These are phyloP conservation scores for Sphaerosporella brunnea DNA, from an alignment of 495 filamentous ascomycete species.

Conservation along the genomic window DNA sequence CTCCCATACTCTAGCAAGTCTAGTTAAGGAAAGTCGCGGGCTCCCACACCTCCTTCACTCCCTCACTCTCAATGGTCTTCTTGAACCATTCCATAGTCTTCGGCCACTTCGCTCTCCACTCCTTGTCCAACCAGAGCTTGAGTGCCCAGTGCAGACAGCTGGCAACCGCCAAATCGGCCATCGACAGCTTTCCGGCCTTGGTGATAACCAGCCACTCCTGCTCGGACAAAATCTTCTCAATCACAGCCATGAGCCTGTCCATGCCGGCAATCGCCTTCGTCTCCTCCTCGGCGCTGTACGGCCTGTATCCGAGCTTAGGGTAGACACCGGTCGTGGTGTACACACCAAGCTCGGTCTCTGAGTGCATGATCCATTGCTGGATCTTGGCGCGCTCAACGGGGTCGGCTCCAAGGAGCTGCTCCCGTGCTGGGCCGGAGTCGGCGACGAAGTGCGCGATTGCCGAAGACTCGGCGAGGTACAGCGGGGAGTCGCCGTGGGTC, in stretches of 20 bases:
- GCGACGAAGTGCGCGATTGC: slow-evolving; percentile 4
- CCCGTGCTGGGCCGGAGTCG: background rate
- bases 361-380: slow-evolving; percentile 5
- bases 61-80: background rate
- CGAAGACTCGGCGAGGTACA: background rate
- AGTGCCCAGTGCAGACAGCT: background rate
- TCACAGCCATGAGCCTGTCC: background rate
- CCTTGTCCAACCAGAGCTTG: slow-evolving; percentile 1
- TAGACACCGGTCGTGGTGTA: background rate
- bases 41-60: no score
- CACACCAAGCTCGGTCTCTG: background rate
- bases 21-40: no score
- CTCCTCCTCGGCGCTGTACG: background rate
- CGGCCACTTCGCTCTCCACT: background rate
- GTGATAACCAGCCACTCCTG: slow-evolving; percentile 7
- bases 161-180: slow-evolving; percentile 6
- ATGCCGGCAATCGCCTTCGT: background rate
- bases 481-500: background rate
- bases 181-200: slow-evolving; percentile 7
- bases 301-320: background rate
- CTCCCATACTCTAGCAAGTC: no score
- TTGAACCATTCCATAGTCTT: slow-evolving; percentile 1
- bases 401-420: slow-evolving; percentile 6
- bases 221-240: slow-evolving; percentile 5
- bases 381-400: background rate